A percentile compares a stretch with the other conserved stretches of the same genome.
phyloP scores from a whole-genome alignment of 2,329 filamentous ascomycete species.

The Parascedosporium putredinis region DNA sequence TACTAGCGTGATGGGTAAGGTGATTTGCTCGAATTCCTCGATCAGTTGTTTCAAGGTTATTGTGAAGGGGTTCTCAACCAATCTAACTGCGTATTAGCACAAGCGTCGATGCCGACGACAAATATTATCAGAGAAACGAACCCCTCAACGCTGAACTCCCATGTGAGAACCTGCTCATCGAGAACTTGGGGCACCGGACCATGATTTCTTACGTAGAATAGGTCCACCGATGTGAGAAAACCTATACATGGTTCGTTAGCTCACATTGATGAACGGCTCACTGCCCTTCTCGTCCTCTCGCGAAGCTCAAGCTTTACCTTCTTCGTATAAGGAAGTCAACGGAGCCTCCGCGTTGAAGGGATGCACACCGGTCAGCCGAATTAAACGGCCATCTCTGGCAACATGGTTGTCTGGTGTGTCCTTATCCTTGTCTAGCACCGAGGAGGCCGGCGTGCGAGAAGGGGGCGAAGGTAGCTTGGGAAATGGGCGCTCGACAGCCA shows the following conservation, averaged over 20 bases:
- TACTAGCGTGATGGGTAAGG: constrained; percentile 78
- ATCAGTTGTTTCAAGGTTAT: constrained; percentile 65
- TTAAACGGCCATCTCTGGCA: constrained; percentile 66
- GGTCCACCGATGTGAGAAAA: constrained; percentile 75
- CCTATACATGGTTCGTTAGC: too few species aligned
- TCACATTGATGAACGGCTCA: too few species aligned
- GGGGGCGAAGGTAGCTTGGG: neutral
- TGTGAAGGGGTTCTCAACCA: constrained; percentile 67
- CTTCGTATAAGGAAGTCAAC: constrained; percentile 63
- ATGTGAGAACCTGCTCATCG: constrained; percentile 62
- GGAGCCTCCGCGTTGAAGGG: constrained; percentile 89
- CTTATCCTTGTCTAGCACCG: constrained; percentile 7
- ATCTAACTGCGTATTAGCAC: neutral
- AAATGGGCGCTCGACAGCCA: neutral
- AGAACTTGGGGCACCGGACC: constrained; percentile 67
- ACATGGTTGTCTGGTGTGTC: constrained; percentile 73
- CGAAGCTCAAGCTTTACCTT: constrained; percentile 17
- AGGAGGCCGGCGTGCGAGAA: neutral
- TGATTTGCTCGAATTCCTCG: constrained; percentile 66
- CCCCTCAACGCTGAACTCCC: constrained; percentile 38
- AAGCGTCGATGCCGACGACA: neutral
- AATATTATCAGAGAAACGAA: neutral
- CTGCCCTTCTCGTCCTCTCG: too few species aligned
- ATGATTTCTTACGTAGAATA: constrained; percentile 91
- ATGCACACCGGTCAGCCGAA: constrained; percentile 78